phyloP scores from a whole-genome alignment of 2,329 filamentous ascomycete genomes.

The Alternaria rosae region DNA sequence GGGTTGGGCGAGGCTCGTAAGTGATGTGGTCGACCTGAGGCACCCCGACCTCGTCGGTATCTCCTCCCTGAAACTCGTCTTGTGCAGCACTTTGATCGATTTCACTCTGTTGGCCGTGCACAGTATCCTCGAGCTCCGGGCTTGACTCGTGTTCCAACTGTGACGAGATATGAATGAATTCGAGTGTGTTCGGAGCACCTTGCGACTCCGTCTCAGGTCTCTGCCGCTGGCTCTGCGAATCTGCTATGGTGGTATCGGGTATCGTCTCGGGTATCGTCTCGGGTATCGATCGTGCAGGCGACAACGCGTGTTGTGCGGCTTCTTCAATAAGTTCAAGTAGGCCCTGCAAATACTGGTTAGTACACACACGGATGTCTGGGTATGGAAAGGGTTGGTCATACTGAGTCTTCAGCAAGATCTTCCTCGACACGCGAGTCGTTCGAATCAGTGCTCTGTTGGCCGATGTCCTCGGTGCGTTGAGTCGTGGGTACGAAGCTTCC shows the following conservation, averaged over 20 bases:
- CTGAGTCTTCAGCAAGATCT: slow-evolving; percentile 19
- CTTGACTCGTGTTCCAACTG: neutral
- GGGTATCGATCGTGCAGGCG: slow-evolving; percentile 35
- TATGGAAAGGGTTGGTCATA: neutral
- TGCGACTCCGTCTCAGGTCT: slow-evolving; percentile 3
- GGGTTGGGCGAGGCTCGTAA: neutral
- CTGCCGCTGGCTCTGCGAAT: slow-evolving; percentile 24
- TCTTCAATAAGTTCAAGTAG: slow-evolving; percentile 21
- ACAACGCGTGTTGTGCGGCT: slow-evolving; percentile 17
- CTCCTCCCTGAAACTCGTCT: neutral
- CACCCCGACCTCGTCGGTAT: neutral
- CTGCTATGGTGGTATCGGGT: slow-evolving; percentile 24
- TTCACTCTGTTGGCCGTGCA: neutral
- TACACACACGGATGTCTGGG: neutral
- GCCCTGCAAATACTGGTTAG: slow-evolving; percentile 21
- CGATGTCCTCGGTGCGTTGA: slow-evolving; percentile 24
- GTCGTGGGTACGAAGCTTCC: slow-evolving; percentile 34
- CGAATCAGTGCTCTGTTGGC: slow-evolving; percentile 5
- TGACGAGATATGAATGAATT: slow-evolving; percentile 3
- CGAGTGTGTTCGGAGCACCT: slow-evolving; percentile 13
- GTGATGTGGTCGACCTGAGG: neutral
- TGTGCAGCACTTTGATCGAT: neutral
- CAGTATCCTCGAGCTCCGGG: neutral
- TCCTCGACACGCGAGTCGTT: slow-evolving; percentile 11
- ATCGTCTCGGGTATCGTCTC: slow-evolving; percentile 40